Evolutionary conservation across 2,329 filamentous ascomycete genomes (phyloP).

Genomic region (Colletotrichum ledebouriae): DNA sequence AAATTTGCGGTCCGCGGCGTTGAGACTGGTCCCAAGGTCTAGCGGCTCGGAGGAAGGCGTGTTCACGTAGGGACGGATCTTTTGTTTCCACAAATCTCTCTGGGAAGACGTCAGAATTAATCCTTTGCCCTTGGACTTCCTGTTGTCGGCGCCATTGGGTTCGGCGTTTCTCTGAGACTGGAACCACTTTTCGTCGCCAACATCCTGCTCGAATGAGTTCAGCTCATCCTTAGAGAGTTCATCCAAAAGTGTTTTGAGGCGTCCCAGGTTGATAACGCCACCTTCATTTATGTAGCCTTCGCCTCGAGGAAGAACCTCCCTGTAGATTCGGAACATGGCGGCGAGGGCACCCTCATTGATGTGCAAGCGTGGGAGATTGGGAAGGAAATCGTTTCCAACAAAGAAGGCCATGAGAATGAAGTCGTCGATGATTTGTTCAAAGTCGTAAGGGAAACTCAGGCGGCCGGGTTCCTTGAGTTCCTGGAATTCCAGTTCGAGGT

Average conservation of each 20-base stretch:
- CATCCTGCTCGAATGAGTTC: slow-evolving; percentile 92
- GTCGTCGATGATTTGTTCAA: slow-evolving; percentile 98
- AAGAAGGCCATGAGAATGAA: slow-evolving; percentile 99
- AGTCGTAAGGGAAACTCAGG: slow-evolving; percentile 85
- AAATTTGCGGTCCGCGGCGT: slow-evolving; percentile 91
- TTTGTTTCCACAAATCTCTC: slow-evolving; percentile 82
- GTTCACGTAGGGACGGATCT: slow-evolving; percentile 85
- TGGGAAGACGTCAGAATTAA: slow-evolving; percentile 84
- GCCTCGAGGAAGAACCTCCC: slow-evolving; percentile 85
- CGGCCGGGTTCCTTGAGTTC: slow-evolving; percentile 82
- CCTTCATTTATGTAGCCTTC: slow-evolving; percentile 97
- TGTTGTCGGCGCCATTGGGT: slow-evolving; percentile 68
- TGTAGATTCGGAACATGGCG: slow-evolving; percentile 98
- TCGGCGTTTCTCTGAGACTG: slow-evolving; percentile 85
- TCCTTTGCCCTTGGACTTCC: slow-evolving; percentile 67
- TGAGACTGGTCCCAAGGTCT: slow-evolving; percentile 79
- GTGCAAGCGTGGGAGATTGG: slow-evolving; percentile 94
- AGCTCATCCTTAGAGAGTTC: slow-evolving; percentile 91
- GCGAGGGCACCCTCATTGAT: slow-evolving; percentile 98
- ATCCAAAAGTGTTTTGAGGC: slow-evolving; percentile 82
- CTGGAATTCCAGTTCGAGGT: slow-evolving; percentile 96
- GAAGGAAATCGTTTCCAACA: slow-evolving; percentile 98
- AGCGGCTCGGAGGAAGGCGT: slow-evolving; percentile 75
- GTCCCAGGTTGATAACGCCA: slow-evolving; percentile 88
- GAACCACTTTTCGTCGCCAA: slow-evolving; percentile 91